Evolutionary conservation across 78 protist genomes (phyloP).

Genomic region (Dictyostelium capitatum): DNA sequence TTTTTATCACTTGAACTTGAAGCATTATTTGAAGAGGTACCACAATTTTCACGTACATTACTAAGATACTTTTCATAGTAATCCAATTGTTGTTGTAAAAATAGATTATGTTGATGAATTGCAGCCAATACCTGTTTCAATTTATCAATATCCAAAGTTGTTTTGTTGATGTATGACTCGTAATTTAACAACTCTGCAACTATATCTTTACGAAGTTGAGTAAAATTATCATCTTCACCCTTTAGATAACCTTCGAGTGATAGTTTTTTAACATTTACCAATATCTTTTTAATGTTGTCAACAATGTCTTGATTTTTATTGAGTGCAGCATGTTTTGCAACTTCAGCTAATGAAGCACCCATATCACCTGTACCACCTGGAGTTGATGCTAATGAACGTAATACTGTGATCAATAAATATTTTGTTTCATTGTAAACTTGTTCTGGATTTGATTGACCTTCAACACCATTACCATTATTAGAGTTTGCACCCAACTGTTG

Average conservation of each 20-base stretch:
- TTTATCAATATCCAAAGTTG: constrained; percentile 42
- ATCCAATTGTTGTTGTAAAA: constrained; percentile 70
- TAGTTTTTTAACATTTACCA: constrained; percentile 54
- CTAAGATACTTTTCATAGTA: constrained; percentile 78
- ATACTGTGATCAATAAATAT: constrained; percentile 44
- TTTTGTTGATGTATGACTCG: constrained; percentile 35
- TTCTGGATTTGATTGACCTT: constrained; percentile 35
- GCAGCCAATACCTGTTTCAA: constrained; percentile 51
- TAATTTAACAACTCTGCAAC: constrained; percentile 67
- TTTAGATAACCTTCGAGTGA: constrained; percentile 2
- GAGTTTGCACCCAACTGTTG: background rate
- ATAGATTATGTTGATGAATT: constrained; percentile 78
- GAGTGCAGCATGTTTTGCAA: constrained; percentile 47
- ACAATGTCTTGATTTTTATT: constrained; percentile 56
- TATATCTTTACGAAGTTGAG: constrained; percentile 60
- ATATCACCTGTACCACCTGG: constrained; percentile 14
- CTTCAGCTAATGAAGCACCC: constrained; percentile 57
- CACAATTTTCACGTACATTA: constrained; percentile 78
- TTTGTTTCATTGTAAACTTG: constrained; percentile 78
- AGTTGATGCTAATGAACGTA: constrained; percentile 26
- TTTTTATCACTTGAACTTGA: background rate
- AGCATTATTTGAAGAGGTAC: background rate
- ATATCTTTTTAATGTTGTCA: constrained; percentile 69
- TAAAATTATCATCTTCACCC: constrained; percentile 61
- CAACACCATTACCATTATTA: background rate